These are phyloP conservation scores for Lasiosphaeria miniovina DNA, from an alignment of 495 filamentous ascomycete genomes.

Conservation along the genomic window DNA sequence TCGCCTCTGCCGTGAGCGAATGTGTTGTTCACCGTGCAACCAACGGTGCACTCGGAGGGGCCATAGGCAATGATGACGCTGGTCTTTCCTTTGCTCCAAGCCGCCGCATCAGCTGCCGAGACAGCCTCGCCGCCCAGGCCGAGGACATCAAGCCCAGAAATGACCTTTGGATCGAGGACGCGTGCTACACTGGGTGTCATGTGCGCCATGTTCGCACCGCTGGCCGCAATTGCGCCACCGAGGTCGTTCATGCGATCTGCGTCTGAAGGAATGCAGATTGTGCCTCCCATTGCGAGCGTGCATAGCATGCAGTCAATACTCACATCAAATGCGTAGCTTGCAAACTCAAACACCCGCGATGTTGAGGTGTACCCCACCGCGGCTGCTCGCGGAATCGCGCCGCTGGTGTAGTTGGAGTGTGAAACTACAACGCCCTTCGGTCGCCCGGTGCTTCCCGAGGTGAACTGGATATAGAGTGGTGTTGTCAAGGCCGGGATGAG, in stretches of 20 bases:
- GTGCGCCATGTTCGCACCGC: conserved; percentile 41
- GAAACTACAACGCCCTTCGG: conserved; percentile 47
- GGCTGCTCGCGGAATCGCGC: conserved; percentile 38
- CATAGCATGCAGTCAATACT: conserved; percentile 50
- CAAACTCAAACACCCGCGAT: conserved; percentile 48
- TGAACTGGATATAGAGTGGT: conserved; percentile 45
- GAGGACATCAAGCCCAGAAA: conserved; percentile 37
- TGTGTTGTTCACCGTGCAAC: conserved; percentile 42
- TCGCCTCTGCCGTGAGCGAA: conserved; percentile 31
- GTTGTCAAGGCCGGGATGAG: conserved; percentile 24
- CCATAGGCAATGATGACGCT: conserved; percentile 57
- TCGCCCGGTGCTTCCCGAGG: conserved; percentile 48
- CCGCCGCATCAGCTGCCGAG: conserved; percentile 32
- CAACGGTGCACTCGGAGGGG: conserved; percentile 52
- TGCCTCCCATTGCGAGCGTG: conserved; percentile 53
- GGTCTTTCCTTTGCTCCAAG: conserved; percentile 35
- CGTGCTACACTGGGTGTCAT: conserved; percentile 56
- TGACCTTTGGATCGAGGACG: conserved; percentile 40
- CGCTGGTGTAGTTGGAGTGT: conserved; percentile 42
- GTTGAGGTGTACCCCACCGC: conserved; percentile 37
- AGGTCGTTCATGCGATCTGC: conserved; percentile 43
- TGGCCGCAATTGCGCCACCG: conserved; percentile 36
- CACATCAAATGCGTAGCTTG: conserved; percentile 51
- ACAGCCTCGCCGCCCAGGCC: conserved; percentile 44
- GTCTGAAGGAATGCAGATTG: conserved; percentile 61